Evolutionary conservation across 2,329 filamentous ascomycete species (phyloP), one percentile per base, ranked within the genome.

Genomic region (Fusarium staphyleae): DNA sequence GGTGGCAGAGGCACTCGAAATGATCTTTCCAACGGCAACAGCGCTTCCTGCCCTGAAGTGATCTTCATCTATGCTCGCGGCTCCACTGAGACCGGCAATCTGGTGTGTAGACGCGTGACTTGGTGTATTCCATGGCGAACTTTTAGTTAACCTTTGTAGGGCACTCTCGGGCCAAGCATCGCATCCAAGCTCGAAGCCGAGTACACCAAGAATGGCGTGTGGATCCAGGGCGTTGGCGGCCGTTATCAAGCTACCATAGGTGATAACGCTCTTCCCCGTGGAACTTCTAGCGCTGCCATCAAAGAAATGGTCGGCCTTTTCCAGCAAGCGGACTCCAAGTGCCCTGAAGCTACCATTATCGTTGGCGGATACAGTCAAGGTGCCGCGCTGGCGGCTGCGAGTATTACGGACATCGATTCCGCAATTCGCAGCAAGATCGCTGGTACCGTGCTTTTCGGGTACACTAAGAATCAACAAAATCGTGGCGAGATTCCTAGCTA

Each of bases 211-310:
- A 47, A 37, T 8, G 51, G 65, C 14, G 55, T 77, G 51, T 75
- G 74, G 73, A 71, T 78, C 16, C 78, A 80, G 57, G 78, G 78
- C 12, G 75, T 81, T 12, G 73, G 73, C 5, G 69, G 69, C 18
- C 56, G 68, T 2, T 81, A 81, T 65, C 64, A 49, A 1, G 77
- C 75, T 0, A 57, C 57, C 1, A 34, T 78, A 0, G 48, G 61
- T 1, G 66, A 69, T 18, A 79, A 79, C 55, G 66, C 70, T 32
- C 67, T 76, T 1, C 71, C 74, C 3, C 56, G 66, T 2, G 75
- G 76, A 32, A 77, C 76, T 1, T 67, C 68, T 29, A 35, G 36
- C 4, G 69, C 53, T 5, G 74, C 75, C 26, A 79, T 81, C 50
- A 48, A 67, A 1, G 77, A 77, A 47, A 77, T 75, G 28, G 71